These are phyloP conservation scores for Rosa lucieae DNA, from an alignment of 306 rosid species.

Conservation along the genomic window DNA sequence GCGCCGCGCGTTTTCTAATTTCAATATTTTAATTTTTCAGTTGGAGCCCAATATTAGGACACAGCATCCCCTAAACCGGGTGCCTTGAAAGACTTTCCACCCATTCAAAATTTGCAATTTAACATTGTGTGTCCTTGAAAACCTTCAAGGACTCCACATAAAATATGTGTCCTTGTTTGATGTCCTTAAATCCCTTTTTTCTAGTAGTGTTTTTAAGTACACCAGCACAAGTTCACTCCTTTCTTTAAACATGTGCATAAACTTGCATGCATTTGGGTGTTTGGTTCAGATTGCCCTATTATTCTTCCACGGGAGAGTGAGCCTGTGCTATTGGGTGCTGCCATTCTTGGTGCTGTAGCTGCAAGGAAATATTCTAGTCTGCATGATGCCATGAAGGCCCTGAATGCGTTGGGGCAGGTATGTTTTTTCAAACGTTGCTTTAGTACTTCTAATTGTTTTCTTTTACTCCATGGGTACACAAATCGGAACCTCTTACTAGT, in stretches of 20 bases:
- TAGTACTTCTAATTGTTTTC: neutral
- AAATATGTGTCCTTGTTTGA: no score
- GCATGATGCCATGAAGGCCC: constrained; percentile 82
- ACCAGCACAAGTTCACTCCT: neutral
- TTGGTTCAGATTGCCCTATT: constrained; percentile 73
- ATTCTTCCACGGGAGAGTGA: constrained; percentile 93
- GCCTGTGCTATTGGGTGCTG: constrained; percentile 94
- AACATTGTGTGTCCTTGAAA: no score
- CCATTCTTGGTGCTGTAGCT: constrained; percentile 93
- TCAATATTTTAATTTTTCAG: no score
- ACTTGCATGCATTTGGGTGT: neutral
- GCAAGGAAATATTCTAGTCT: constrained; percentile 62
- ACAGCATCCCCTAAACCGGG: no score
- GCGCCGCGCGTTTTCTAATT: no score
- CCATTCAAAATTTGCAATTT: no score
- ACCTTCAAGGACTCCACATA: no score
- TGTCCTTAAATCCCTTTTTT: no score
- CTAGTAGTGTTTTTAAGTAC: neutral
- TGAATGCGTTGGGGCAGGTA: constrained; percentile 93
- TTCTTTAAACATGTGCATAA: constrained; percentile 1
- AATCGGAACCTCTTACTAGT: neutral
- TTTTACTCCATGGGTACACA: neutral
- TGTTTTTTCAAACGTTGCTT: constrained; percentile 13
- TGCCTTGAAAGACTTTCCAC: no score
- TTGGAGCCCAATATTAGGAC: no score